These are phyloP conservation scores for Leptomonas pyrrhocoris DNA, from an alignment of 208 protist species.

Conservation along the genomic window DNA sequence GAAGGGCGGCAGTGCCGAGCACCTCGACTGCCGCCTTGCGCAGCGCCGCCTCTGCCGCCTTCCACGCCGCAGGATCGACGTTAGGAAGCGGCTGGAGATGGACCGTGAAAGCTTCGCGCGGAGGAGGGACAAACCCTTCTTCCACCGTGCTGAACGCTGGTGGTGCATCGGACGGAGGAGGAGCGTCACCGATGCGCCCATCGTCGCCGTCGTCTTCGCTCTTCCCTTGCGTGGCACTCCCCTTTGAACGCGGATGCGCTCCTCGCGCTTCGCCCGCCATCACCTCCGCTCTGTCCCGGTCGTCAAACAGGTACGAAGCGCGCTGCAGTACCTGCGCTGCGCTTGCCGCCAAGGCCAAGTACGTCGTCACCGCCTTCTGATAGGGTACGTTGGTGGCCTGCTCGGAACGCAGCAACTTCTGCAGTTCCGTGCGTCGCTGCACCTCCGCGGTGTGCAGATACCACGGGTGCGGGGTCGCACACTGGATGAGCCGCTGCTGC, in stretches of 20 bases:
- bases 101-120: slow-evolving; percentile 20
- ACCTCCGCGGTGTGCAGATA: slow-evolving; percentile 38
- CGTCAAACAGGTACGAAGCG: slow-evolving; percentile 29
- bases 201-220: neutral
- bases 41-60: slow-evolving; percentile 19
- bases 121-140: no score
- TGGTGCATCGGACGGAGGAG: neutral
- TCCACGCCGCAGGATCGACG: slow-evolving; percentile 29
- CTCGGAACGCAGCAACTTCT: slow-evolving; percentile 34
- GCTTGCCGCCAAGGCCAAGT: slow-evolving; percentile 22
- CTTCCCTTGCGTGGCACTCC: no score
- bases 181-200: neutral
- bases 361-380: slow-evolving; percentile 30
- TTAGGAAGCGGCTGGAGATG: slow-evolving; percentile 22
- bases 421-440: slow-evolving; percentile 32
- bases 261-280: neutral
- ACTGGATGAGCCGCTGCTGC: slow-evolving; percentile 6
- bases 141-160: neutral
- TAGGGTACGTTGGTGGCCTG: slow-evolving; percentile 51
- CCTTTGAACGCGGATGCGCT: neutral
- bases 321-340: slow-evolving; percentile 39
- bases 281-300: slow-evolving; percentile 12
- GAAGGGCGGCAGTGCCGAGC: neutral
- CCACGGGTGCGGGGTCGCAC: slow-evolving; percentile 39
- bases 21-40: slow-evolving; percentile 15